Evolutionary conservation across 257 asterid species (phyloP).

Genomic region (Nicotiana paniculata): DNA sequence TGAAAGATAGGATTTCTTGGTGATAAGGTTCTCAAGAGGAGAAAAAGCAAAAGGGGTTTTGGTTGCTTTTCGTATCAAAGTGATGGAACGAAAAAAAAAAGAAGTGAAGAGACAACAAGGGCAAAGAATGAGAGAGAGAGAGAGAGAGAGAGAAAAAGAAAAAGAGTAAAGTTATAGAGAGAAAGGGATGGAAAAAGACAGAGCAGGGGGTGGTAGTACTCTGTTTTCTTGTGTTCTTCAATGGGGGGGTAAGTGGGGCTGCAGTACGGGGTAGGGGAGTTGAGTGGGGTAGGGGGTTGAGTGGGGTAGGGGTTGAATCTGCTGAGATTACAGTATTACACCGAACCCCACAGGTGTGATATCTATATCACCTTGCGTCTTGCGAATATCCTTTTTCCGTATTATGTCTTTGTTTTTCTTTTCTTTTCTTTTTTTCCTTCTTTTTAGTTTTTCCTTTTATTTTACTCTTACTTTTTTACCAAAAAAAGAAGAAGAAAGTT

Average conservation of each 20-base stretch:
- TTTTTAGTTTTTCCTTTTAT: background rate
- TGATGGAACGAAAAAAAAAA: background rate
- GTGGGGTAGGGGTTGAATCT: background rate
- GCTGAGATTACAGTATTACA: background rate
- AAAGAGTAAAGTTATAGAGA: slow-evolving; percentile 3
- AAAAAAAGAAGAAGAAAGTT: background rate
- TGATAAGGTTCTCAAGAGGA: background rate
- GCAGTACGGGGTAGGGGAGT: too few species aligned
- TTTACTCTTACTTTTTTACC: background rate
- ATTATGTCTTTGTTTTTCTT: too few species aligned
- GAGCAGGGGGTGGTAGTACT: background rate
- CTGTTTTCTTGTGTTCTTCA: background rate
- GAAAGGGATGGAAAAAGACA: background rate
- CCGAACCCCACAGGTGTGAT: too few species aligned
- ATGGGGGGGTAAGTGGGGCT: background rate
- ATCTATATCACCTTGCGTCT: too few species aligned
- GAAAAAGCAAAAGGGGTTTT: background rate
- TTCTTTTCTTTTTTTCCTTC: background rate
- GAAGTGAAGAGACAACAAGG: background rate
- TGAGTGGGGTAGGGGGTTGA: too few species aligned
- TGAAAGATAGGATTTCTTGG: background rate
- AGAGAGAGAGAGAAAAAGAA: background rate
- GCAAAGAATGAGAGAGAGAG: background rate
- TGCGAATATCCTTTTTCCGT: too few species aligned
- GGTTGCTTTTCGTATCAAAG: background rate